phyloP scores from a whole-genome alignment of 495 filamentous ascomycete genomes.

The Penicillium odoratum region DNA sequence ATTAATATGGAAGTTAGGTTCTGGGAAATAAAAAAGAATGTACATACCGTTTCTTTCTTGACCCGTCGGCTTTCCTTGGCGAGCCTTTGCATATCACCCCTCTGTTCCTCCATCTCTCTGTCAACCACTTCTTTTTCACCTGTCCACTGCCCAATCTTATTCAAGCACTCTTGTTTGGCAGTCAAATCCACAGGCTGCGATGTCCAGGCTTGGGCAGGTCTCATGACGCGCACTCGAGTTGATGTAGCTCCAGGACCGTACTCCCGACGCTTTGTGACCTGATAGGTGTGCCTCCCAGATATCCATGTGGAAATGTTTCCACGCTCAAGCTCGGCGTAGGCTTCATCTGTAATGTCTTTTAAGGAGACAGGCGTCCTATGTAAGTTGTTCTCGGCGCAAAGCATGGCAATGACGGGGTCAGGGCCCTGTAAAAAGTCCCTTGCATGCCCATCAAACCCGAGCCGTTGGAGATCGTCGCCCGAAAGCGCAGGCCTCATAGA shows the following conservation, averaged over 20 bases:
- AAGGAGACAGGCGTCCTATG: slow-evolving; percentile 66
- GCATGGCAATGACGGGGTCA: slow-evolving; percentile 80
- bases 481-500: slow-evolving; percentile 55
- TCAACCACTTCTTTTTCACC: slow-evolving; percentile 42
- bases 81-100: slow-evolving; percentile 44
- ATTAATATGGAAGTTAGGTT: slow-evolving; percentile 15
- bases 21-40: neutral
- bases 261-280: slow-evolving; percentile 64
- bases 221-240: slow-evolving; percentile 57
- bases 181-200: slow-evolving; percentile 69
- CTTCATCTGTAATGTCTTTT: slow-evolving; percentile 59
- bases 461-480: slow-evolving; percentile 49
- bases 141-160: slow-evolving; percentile 43
- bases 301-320: slow-evolving; percentile 54
- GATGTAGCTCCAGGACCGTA: slow-evolving; percentile 70
- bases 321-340: slow-evolving; percentile 59
- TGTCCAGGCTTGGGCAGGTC: slow-evolving; percentile 65
- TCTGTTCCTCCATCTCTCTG: slow-evolving; percentile 30
- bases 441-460: slow-evolving; percentile 79
- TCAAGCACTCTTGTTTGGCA: slow-evolving; percentile 53
- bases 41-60: slow-evolving; percentile 42
- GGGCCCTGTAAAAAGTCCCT: slow-evolving; percentile 78
- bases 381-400: slow-evolving; percentile 67
- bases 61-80: slow-evolving; percentile 9
- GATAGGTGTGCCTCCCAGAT: slow-evolving; percentile 57